Conservation (phyloP, 306 rosid genomes). For the Prunus mume region DNA sequence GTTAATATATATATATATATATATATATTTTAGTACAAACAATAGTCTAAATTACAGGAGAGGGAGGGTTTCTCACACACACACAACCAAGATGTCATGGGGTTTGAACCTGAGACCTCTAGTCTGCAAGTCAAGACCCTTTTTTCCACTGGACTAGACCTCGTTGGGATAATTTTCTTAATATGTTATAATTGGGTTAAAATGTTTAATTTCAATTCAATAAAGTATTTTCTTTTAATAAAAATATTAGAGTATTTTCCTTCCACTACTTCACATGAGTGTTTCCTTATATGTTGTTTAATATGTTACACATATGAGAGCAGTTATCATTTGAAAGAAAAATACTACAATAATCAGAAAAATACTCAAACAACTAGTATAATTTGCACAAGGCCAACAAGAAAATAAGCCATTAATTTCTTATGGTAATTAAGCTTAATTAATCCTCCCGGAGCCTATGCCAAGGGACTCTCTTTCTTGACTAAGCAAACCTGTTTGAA, state of each 20-base stretch:
- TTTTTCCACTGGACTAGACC: no score
- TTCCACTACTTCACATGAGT: not conserved
- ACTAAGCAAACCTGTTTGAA: conserved; percentile 4
- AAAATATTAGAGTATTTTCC: not conserved
- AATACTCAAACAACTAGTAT: no score
- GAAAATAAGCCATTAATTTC: not conserved
- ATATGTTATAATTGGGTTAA: not conserved
- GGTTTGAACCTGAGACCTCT: accelerated
- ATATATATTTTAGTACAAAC: accelerated
- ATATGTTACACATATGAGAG: not conserved
- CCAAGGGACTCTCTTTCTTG: conserved; percentile 5
- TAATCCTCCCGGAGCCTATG: conserved; percentile 3
- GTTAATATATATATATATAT: no score
- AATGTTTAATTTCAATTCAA: not conserved
- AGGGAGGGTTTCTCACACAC: no score
- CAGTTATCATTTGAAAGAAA: not conserved
- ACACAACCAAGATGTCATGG: no score
- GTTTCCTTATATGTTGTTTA: not conserved
- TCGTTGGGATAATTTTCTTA: no score
- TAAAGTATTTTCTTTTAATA: not conserved
- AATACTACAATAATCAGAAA: no score
- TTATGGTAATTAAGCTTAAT: not conserved
- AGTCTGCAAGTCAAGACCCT: no score
- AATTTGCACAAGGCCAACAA: no score
- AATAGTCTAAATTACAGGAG: no score